Percentiles rank a stretch among this genome's conserved stretches.
These are phyloP conservation scores for Aureobasidium subglaciale DNA, from an alignment of 2,329 filamentous ascomycete species.

Conservation along the genomic window DNA sequence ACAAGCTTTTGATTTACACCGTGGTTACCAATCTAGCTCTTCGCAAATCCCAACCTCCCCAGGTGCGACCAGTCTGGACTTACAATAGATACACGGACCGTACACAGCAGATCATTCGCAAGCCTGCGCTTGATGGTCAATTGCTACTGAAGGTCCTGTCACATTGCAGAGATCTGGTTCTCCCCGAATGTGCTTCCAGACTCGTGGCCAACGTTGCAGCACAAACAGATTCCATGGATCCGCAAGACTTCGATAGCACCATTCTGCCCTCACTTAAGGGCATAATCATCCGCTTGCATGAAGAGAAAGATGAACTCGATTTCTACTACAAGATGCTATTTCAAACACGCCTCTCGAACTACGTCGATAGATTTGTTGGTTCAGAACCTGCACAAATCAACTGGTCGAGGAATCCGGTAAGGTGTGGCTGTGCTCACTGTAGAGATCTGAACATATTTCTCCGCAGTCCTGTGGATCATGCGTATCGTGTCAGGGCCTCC, in stretches of 20 bases:
- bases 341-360: neutral
- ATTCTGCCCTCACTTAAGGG: neutral
- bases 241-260: neutral
- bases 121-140: neutral
- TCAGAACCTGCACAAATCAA: constrained; percentile 1
- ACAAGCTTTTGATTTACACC: neutral
- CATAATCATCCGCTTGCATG: neutral
- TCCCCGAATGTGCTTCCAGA: neutral
- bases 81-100: neutral
- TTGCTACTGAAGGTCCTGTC: neutral
- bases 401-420: neutral
- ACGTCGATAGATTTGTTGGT: neutral
- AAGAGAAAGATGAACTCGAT: neutral
- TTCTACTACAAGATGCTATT: neutral
- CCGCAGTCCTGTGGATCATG: neutral
- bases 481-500: neutral
- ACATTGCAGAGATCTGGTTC: neutral
- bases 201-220: neutral
- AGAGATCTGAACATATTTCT: neutral
- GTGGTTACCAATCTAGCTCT: neutral
- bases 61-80: neutral
- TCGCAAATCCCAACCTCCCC: neutral
- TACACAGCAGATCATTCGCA: neutral
- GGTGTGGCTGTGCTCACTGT: neutral
- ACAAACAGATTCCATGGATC: neutral